These are phyloP conservation scores for Suhomyces prunicola DNA, from an alignment of 805 yeast genomes.

Conservation along the genomic window DNA sequence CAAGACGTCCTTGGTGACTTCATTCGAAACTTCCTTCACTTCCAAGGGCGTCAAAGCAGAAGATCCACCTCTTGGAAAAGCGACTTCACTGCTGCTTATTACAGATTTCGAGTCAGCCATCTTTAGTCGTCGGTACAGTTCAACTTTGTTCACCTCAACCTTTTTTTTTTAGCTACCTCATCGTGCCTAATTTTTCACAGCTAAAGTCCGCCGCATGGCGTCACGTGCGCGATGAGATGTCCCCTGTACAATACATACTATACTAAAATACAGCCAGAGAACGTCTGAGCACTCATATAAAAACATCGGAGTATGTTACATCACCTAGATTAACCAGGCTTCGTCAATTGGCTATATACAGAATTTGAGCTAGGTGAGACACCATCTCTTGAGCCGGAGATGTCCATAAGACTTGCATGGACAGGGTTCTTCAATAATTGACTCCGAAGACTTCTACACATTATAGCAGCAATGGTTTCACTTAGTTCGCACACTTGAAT, in stretches of 20 bases:
- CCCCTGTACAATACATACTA: neutral
- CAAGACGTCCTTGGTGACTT: conserved; percentile 84
- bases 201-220: neutral
- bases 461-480: too few species aligned
- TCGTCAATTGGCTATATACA: neutral
- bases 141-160: neutral
- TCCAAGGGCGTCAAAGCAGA: conserved; percentile 85
- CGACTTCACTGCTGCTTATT: conserved; percentile 45
- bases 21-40: conserved; percentile 86
- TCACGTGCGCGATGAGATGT: conserved; percentile 6
- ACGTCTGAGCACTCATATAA: too few species aligned
- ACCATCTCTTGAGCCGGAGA: too few species aligned
- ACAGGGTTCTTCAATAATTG: neutral
- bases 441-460: neutral
- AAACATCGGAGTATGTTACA: too few species aligned
- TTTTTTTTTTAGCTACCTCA: conserved; percentile 7
- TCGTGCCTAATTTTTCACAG: conserved; percentile 7
- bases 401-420: neutral
- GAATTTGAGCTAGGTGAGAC: too few species aligned
- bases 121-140: neutral
- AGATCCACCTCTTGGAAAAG: conserved; percentile 96
- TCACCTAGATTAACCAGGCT: too few species aligned
- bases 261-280: too few species aligned
- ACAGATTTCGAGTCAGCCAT: conserved; percentile 21
- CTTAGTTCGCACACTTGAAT: neutral